Evolutionary conservation across 192 early-diverging fungal genomes (phyloP), one percentile per base, ranked within the genome.

Genomic region (Coemansia sp.): DNA sequence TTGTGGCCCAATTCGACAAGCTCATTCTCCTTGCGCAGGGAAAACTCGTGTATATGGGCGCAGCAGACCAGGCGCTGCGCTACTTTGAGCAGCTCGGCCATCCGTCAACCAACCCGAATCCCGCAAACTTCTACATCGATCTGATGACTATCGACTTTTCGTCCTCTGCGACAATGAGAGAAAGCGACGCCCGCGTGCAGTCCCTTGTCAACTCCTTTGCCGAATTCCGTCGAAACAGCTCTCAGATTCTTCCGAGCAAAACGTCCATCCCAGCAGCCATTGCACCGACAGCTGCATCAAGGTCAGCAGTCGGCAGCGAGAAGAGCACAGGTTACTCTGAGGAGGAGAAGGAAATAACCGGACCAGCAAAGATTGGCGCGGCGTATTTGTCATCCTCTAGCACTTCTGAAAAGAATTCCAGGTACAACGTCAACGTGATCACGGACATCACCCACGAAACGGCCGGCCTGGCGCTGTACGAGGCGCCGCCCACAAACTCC

Each of bases 1-100:
- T 94, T 56, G 93, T 90, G 62, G 77, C 81, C 23, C 69, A 89
- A 45, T 95, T 96, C 70, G 92, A 95, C 78, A 86, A 90, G 51
- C 79, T 94, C 2, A 83, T 93, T 30, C 30, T 30, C 30, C 30
- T 30, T 30, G 30, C 30, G 30, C 30, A 30, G 30, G 30, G 30
- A 30, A 60, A 79, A 18, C 69, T 81, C 3, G 76, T 91, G 30
- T 92, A 87, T 67, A 81, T 76, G 62, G 91, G 91, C 12, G 41
- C 75, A 0, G 66, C 75, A 14, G 59, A 21, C 15, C 63, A 72
- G 18, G 80, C 83, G 30, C 30, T 30, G 30, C 30, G 30, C 30
- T 30, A 30, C 30, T 30, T 30, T 30, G 30, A 30, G 30, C 23
- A 64, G 14, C 56, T 76, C 16, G 89, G 87, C 1, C 71, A 76